A percentile compares a stretch with the other conserved stretches of the same genome.
Evolutionary conservation across 352 stramenopile species (phyloP).

Genomic region (Phytophthora hibernalis): DNA sequence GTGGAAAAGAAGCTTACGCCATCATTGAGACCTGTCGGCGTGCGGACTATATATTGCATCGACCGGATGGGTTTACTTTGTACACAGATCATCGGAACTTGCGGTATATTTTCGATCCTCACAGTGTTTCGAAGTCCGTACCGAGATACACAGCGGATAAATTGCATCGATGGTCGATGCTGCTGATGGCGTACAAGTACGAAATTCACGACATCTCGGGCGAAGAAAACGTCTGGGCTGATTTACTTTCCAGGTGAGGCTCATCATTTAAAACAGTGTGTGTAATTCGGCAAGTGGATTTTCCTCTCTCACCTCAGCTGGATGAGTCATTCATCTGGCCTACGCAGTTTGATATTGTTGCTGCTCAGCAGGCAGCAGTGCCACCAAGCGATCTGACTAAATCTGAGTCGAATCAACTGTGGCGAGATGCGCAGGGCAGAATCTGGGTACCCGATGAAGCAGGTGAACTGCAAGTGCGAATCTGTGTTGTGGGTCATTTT

Average conservation of each 20-base stretch:
- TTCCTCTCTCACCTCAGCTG: slow-evolving; percentile 5
- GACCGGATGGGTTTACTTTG: slow-evolving; percentile 1
- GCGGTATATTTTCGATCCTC: slow-evolving; percentile 6
- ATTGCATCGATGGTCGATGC: slow-evolving; percentile 2
- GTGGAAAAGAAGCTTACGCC: slow-evolving; percentile 14
- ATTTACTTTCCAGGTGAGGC: slow-evolving; percentile 15
- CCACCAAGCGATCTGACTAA: neutral
- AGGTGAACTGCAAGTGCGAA: slow-evolving; percentile 26
- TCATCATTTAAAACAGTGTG: slow-evolving; percentile 2
- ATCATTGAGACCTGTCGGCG: slow-evolving; percentile 9
- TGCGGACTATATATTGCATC: slow-evolving; percentile 11
- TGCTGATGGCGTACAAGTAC: slow-evolving; percentile 14
- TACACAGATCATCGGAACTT: slow-evolving; percentile 10
- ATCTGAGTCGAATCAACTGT: neutral
- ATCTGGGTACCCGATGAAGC: slow-evolving; percentile 21
- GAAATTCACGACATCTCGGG: slow-evolving; percentile 27
- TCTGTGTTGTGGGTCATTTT: slow-evolving; percentile 36
- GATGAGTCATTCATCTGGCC: slow-evolving; percentile 13
- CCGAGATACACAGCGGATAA: slow-evolving; percentile 8
- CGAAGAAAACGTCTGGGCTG: slow-evolving; percentile 10
- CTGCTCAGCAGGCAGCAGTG: neutral
- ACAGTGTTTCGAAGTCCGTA: neutral
- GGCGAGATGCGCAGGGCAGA: neutral
- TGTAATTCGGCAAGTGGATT: slow-evolving; percentile 8
- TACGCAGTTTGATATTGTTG: neutral